Conservation (phyloP, 2,329 filamentous ascomycete species). For the Didymella segeticola region DNA sequence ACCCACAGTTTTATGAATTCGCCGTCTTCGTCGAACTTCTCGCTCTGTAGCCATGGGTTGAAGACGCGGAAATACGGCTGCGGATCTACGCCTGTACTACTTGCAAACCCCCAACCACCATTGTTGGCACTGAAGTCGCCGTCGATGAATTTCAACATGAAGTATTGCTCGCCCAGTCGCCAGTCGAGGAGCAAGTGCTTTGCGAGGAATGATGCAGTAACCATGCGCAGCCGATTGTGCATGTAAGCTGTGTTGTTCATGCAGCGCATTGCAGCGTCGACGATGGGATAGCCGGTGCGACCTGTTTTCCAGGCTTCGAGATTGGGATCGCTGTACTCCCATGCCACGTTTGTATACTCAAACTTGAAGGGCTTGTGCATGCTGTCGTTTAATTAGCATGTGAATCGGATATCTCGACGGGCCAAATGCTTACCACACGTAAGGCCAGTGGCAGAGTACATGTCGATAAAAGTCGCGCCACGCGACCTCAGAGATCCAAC, state of each 20-base stretch:
- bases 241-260: constrained; percentile 58
- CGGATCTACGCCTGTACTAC: constrained; percentile 77
- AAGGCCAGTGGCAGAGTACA: constrained; percentile 84
- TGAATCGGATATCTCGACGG: not conserved
- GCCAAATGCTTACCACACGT: constrained; percentile 65
- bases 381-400: constrained; percentile 40
- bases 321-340: constrained; percentile 64
- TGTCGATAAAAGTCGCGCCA: constrained; percentile 61
- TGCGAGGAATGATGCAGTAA: constrained; percentile 57
- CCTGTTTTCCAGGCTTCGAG: constrained; percentile 72
- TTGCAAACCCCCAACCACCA: constrained; percentile 71
- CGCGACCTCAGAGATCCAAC: constrained; percentile 61
- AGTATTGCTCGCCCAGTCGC: constrained; percentile 59
- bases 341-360: constrained; percentile 80
- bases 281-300: constrained; percentile 54
- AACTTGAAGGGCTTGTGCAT: constrained; percentile 84
- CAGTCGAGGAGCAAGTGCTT: constrained; percentile 60
- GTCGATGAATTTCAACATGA: constrained; percentile 57
- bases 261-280: constrained; percentile 61
- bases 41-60: constrained; percentile 82
- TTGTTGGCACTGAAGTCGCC: constrained; percentile 61
- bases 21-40: constrained; percentile 82
- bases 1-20: constrained; percentile 86
- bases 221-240: constrained; percentile 62
- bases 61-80: constrained; percentile 93